Evolutionary conservation across 2,329 filamentous ascomycete species (phyloP).

Genomic region (Alternaria sp.): DNA sequence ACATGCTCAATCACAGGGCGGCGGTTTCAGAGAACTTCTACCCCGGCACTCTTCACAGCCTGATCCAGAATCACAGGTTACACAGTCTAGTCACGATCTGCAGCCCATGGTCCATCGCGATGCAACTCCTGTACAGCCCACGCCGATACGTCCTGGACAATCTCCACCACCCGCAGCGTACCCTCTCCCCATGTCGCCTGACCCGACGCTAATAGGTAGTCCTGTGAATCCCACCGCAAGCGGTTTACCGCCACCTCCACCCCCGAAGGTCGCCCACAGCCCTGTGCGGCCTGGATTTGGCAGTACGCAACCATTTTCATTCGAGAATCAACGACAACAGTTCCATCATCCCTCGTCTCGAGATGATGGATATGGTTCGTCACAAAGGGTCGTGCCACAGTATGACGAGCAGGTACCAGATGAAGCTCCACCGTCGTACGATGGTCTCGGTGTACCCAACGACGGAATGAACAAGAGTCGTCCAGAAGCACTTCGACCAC

Average conservation of each 20-base stretch:
- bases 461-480: slow-evolving; percentile 45
- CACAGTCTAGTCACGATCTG: slow-evolving; percentile 19
- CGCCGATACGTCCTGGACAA: slow-evolving; percentile 31
- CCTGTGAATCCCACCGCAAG: slow-evolving; percentile 33
- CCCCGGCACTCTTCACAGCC: slow-evolving; percentile 43
- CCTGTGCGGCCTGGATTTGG: slow-evolving; percentile 26
- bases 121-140: slow-evolving; percentile 32
- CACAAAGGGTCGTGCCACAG: slow-evolving; percentile 16
- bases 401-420: slow-evolving; percentile 37
- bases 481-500: slow-evolving; percentile 37
- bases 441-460: slow-evolving; percentile 39
- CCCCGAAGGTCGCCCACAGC: slow-evolving; percentile 35
- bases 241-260: slow-evolving; percentile 32
- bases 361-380: slow-evolving; percentile 15
- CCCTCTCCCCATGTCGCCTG: slow-evolving; percentile 39
- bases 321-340: slow-evolving; percentile 22
- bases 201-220: slow-evolving; percentile 22
- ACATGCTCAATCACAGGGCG: slow-evolving; percentile 26
- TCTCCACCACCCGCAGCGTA: slow-evolving; percentile 32
- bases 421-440: slow-evolving; percentile 47
- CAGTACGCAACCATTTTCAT: slow-evolving; percentile 13
- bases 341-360: slow-evolving; percentile 18
- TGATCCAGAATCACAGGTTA: slow-evolving; percentile 26
- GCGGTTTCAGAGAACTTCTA: slow-evolving; percentile 47
- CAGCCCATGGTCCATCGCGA: slow-evolving; percentile 14